These are phyloP conservation scores for Syncephalastrum monosporum DNA, from an alignment of 371 early-diverging fungal genomes.

Conservation along the genomic window DNA sequence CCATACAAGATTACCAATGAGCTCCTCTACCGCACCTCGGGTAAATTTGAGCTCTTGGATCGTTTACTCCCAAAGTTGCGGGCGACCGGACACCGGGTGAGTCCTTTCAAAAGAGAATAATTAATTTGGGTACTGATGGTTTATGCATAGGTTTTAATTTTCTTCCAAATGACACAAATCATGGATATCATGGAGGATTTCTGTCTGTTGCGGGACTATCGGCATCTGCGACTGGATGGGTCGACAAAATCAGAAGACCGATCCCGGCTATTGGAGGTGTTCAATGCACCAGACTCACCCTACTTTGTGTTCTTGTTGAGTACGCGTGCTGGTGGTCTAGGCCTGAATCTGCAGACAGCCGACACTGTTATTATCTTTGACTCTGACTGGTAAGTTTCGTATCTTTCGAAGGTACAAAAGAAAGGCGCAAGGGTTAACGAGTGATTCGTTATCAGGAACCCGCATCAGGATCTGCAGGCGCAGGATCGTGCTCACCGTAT, in stretches of 20 bases:
- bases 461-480: constrained; percentile 98
- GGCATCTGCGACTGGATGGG: constrained; percentile 95
- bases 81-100: constrained; percentile 82
- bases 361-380: constrained; percentile 99
- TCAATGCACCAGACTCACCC: constrained; percentile 81
- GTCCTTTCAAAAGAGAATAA: neutral
- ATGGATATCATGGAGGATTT: constrained; percentile 98
- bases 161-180: constrained; percentile 99
- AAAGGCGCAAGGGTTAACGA: neutral
- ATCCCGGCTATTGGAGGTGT: constrained; percentile 74
- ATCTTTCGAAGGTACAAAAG: neutral
- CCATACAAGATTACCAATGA: constrained; percentile 57
- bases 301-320: constrained; percentile 94
- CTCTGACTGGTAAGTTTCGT: constrained; percentile 82
- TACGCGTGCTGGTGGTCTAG: constrained; percentile 99
- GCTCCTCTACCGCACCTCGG: constrained; percentile 75
- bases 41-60: constrained; percentile 98
- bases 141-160: constrained; percentile 78
- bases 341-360: constrained; percentile 98
- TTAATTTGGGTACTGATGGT: neutral
- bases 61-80: constrained; percentile 92
- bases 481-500: constrained; percentile 99
- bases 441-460: constrained; percentile 67
- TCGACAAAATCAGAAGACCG: constrained; percentile 90
- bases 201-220: constrained; percentile 71